These are phyloP conservation scores for Penicillium polonicum DNA, from an alignment of 2,329 filamentous ascomycete genomes.

Conservation along the genomic window DNA sequence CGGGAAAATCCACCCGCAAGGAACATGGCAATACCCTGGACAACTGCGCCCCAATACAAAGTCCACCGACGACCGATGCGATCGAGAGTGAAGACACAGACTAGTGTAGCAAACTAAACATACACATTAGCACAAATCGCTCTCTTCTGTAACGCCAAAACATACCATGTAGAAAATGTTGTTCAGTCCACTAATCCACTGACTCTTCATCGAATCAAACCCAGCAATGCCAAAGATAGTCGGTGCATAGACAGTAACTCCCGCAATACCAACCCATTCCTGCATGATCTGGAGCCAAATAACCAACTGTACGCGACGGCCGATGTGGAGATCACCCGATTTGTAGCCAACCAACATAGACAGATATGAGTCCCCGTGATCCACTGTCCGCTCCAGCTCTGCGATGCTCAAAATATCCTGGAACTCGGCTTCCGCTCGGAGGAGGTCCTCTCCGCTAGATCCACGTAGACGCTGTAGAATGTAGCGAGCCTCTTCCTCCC, in stretches of 20 bases:
- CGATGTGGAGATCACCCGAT: conserved; percentile 65
- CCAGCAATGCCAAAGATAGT: conserved; percentile 67
- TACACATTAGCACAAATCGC: neutral
- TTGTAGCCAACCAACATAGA: conserved; percentile 67
- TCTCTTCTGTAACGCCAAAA: neutral
- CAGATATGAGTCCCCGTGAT: conserved; percentile 56
- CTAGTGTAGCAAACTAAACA: conserved; percentile 60
- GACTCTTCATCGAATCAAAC: conserved; percentile 58
- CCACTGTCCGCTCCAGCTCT: conserved; percentile 58
- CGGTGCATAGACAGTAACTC: conserved; percentile 61
- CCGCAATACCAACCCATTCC: conserved; percentile 69
- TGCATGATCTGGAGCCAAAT: conserved; percentile 72
- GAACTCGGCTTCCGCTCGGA: conserved; percentile 62
- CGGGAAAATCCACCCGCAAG: conserved; percentile 63
- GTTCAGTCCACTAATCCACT: conserved; percentile 62
- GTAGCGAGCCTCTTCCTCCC: conserved; percentile 65
- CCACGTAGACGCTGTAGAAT: conserved; percentile 66
- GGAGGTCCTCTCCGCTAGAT: conserved; percentile 51
- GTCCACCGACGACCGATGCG: conserved; percentile 68
- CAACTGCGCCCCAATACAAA: conserved; percentile 65
- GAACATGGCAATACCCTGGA: conserved; percentile 66
- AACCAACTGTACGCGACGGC: conserved; percentile 66
- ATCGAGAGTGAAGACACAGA: conserved; percentile 69
- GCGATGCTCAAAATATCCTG: conserved; percentile 66
- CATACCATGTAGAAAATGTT: conserved; percentile 57